Percentiles rank a stretch among this genome's conserved stretches.
Conservation (phyloP, 2,329 filamentous ascomycete species). For the Trichophyton equinum region DNA sequence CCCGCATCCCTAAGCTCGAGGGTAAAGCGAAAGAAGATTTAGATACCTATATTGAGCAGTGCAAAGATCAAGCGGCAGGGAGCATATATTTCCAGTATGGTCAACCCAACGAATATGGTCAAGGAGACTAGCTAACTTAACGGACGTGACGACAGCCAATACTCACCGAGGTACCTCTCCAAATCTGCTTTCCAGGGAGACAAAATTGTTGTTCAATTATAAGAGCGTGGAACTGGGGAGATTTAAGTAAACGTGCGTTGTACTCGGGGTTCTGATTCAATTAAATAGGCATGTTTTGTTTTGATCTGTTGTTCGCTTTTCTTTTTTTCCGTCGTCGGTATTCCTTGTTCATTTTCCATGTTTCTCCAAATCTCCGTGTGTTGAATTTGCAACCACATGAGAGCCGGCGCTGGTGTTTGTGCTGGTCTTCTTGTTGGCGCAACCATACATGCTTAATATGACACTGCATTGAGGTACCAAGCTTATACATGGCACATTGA, state of each 20-base stretch:
- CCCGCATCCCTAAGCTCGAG: conserved; percentile 5
- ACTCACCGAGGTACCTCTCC: conserved; percentile 3
- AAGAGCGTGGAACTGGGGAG: neutral
- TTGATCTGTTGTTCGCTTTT: neutral
- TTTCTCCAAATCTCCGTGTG: no score
- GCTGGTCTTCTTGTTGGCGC: no score
- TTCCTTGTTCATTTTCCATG: no score
- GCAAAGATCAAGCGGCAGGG: conserved; percentile 9
- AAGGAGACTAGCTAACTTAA: neutral
- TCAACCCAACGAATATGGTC: neutral
- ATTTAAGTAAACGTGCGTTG: no score
- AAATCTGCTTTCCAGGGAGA: conserved; percentile 2
- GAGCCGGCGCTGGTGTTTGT: no score
- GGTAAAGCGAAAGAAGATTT: conserved; percentile 9
- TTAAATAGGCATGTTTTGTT: neutral
- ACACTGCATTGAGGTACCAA: no score
- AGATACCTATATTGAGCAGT: conserved; percentile 8
- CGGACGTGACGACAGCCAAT: neutral
- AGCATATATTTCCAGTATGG: conserved; percentile 9
- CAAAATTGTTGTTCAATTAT: conserved; percentile 2
- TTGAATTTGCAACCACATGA: no score
- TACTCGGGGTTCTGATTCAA: neutral
- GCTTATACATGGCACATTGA: no score
- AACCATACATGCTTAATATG: no score
- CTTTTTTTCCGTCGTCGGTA: no score